A percentile compares a stretch with the other conserved stretches of the same genome.
phyloP scores from a whole-genome alignment of 805 yeast species.

The Lachancea thermotolerans region DNA sequence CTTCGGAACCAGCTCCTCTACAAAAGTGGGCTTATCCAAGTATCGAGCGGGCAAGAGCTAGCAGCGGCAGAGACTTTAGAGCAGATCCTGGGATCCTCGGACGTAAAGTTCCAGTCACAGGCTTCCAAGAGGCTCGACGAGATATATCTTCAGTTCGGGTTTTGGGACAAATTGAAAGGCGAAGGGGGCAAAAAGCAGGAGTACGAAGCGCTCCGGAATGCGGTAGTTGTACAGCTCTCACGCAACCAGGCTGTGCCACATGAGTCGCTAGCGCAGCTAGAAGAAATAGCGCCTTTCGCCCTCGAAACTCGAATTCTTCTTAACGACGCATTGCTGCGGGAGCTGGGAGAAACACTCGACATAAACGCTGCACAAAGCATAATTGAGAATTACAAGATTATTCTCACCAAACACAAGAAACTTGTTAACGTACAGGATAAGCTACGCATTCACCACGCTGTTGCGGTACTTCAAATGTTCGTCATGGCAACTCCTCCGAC shows the following conservation, averaged over 20 bases:
- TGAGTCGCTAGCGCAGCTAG: not conserved
- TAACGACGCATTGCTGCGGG: slow-evolving; percentile 15
- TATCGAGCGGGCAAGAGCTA: slow-evolving; percentile 47
- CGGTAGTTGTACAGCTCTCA: slow-evolving; percentile 7
- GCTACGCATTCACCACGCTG: slow-evolving; percentile 24
- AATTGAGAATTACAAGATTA: slow-evolving; percentile 16
- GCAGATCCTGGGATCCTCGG: slow-evolving; percentile 35
- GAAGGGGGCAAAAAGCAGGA: slow-evolving; percentile 8
- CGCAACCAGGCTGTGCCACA: slow-evolving; percentile 3
- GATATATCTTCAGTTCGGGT: slow-evolving; percentile 47
- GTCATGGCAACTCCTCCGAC: slow-evolving; percentile 49
- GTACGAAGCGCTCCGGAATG: not conserved
- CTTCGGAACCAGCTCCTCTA: slow-evolving; percentile 37
- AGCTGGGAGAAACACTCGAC: slow-evolving; percentile 23
- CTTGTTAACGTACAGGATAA: slow-evolving; percentile 23
- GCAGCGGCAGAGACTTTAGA: slow-evolving; percentile 49
- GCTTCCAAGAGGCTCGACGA: slow-evolving; percentile 47
- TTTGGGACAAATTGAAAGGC: slow-evolving; percentile 33
- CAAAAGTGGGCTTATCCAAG: slow-evolving; percentile 55
- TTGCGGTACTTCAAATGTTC: slow-evolving; percentile 40
- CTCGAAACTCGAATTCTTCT: slow-evolving; percentile 27
- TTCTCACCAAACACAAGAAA: slow-evolving; percentile 25
- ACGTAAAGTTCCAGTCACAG: slow-evolving; percentile 30
- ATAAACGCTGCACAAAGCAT: slow-evolving; percentile 22
- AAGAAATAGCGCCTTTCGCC: slow-evolving; percentile 34